Evolutionary conservation across 2,329 filamentous ascomycete species (phyloP).

Genomic region (Cytospora leucostoma): DNA sequence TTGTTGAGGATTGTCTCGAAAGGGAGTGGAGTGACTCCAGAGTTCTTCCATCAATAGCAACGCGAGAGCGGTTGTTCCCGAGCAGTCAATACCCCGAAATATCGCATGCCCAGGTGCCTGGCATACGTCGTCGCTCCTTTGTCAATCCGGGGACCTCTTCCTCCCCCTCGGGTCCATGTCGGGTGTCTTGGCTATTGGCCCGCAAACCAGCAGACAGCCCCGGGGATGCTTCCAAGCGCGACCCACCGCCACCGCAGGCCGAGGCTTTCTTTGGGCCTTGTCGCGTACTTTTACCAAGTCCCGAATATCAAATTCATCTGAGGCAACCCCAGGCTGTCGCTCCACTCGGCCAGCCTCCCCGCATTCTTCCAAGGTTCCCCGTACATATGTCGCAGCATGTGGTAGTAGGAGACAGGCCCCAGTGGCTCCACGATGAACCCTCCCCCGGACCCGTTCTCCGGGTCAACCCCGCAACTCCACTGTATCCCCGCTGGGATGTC

Average conservation of each 20-base stretch:
- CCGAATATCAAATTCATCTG: slow-evolving; percentile 1
- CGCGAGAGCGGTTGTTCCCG: slow-evolving; percentile 8
- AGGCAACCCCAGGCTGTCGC: slow-evolving; percentile 7
- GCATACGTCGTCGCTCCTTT: slow-evolving; percentile 8
- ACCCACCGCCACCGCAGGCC: background rate
- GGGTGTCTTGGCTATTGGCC: too few relatives aligned
- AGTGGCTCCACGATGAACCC: slow-evolving; percentile 12
- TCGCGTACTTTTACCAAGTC: background rate
- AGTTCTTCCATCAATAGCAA: slow-evolving; percentile 29
- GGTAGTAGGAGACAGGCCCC: slow-evolving; percentile 10
- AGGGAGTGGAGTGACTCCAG: slow-evolving; percentile 27
- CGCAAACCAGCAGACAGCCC: too few relatives aligned
- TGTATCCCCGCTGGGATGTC: too few relatives aligned
- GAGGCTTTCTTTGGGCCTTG: slow-evolving; percentile 14
- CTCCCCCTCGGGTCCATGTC: background rate
- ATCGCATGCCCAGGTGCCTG: background rate
- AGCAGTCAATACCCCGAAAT: slow-evolving; percentile 6
- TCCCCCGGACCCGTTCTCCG: slow-evolving; percentile 9
- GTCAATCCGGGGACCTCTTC: slow-evolving; percentile 10
- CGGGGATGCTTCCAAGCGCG: too few relatives aligned
- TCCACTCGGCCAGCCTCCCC: slow-evolving; percentile 12
- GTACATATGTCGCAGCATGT: slow-evolving; percentile 1
- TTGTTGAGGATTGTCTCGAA: slow-evolving; percentile 22
- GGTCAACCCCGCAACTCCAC: too few relatives aligned
- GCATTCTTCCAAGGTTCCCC: slow-evolving; percentile 15